Conservation (phyloP, 2,329 filamentous ascomycete species). For the Penicillium sp. region DNA sequence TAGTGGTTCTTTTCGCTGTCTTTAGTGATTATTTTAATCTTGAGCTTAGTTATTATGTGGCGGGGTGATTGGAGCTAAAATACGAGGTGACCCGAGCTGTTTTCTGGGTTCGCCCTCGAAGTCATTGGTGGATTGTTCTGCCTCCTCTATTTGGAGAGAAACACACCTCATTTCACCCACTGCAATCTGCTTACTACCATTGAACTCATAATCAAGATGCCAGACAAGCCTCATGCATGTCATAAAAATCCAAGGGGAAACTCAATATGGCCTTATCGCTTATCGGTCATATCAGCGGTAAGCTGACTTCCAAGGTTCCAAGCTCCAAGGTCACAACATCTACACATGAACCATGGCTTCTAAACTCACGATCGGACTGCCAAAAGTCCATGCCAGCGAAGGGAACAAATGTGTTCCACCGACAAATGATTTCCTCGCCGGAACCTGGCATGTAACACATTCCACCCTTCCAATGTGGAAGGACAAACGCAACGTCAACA, state of each 20-base stretch:
- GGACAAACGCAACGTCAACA: constrained; percentile 24
- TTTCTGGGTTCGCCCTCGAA: no score
- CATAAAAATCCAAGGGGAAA: background rate
- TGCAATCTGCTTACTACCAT: no score
- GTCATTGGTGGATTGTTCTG: no score
- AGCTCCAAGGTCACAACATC: background rate
- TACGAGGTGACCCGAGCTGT: no score
- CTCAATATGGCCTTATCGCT: background rate
- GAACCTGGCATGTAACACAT: constrained; percentile 26
- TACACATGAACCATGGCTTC: background rate
- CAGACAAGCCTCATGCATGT: no score
- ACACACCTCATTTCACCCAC: no score
- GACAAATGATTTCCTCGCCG: constrained; percentile 16
- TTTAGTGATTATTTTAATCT: background rate
- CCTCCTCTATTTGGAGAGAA: no score
- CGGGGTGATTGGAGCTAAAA: no score
- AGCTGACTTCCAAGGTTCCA: background rate
- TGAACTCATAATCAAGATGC: no score
- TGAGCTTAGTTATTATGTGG: no score
- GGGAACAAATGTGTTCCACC: constrained; percentile 8
- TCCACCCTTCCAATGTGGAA: constrained; percentile 25
- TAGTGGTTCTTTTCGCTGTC: constrained; percentile 13
- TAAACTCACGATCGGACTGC: constrained; percentile 3
- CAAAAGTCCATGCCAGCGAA: background rate
- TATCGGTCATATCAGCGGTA: background rate